A percentile compares a stretch with the other conserved stretches of the same genome.
Evolutionary conservation across 495 filamentous ascomycete genomes (phyloP).

Genomic region (Parmelia sp.): DNA sequence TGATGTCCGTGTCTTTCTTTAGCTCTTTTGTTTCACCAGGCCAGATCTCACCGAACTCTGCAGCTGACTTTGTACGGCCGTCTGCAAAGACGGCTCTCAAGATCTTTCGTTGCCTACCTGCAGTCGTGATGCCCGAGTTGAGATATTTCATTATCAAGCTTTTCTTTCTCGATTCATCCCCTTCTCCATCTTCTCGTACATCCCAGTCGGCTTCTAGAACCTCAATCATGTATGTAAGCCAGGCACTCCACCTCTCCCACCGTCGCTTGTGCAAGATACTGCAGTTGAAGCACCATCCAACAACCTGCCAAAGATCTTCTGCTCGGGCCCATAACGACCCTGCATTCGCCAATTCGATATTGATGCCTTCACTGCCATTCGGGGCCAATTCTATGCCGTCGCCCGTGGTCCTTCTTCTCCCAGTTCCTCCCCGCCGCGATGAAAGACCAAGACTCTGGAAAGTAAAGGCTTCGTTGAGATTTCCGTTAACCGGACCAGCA

Average conservation of each 20-base stretch:
- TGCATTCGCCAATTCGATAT: constrained; percentile 52
- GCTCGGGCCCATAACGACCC: constrained; percentile 65
- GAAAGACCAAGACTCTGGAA: constrained; percentile 34
- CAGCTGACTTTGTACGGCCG: constrained; percentile 39
- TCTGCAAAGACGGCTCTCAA: constrained; percentile 61
- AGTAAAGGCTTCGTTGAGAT: constrained; percentile 47
- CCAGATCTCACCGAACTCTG: constrained; percentile 57
- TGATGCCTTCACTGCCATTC: constrained; percentile 39
- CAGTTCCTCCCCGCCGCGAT: constrained; percentile 35
- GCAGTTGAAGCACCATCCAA: constrained; percentile 94
- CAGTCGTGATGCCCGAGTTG: constrained; percentile 29
- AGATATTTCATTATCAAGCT: constrained; percentile 56
- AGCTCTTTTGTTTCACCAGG: constrained; percentile 48
- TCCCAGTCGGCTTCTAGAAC: constrained; percentile 70
- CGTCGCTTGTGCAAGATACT: constrained; percentile 60
- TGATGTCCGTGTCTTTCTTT: constrained; percentile 32
- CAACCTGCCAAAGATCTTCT: constrained; percentile 80
- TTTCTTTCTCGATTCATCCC: constrained; percentile 33
- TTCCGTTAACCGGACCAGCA: constrained; percentile 45
- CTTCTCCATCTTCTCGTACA: constrained; percentile 40
- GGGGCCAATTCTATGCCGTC: constrained; percentile 23
- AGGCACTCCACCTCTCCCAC: constrained; percentile 79
- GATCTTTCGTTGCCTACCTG: constrained; percentile 45
- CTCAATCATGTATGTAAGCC: constrained; percentile 75
- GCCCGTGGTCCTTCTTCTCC: constrained; percentile 25